phyloP scores from a whole-genome alignment of 2,329 filamentous ascomycete genomes.

The Anthostomella pinea region DNA sequence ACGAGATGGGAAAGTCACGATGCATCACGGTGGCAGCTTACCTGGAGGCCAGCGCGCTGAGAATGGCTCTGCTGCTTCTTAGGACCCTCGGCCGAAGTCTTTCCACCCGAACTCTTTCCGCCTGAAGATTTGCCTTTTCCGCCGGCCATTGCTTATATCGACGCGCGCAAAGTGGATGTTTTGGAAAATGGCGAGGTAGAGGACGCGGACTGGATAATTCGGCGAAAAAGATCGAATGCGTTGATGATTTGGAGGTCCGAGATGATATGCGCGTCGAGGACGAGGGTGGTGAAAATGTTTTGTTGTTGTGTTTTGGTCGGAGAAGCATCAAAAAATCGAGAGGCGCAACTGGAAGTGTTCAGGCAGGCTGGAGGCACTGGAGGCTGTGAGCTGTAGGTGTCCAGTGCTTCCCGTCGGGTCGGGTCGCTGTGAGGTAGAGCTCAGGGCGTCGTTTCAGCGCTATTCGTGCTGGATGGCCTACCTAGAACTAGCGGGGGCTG shows the following conservation, averaged over 20 bases:
- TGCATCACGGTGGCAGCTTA: conserved; percentile 49
- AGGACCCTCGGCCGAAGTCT: conserved; percentile 51
- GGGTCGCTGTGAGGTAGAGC: no score
- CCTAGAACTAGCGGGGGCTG: no score
- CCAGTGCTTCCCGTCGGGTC: no score
- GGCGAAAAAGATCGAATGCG: conserved; percentile 1
- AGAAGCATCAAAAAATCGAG: conserved; percentile 24
- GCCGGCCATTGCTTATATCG: conserved; percentile 59
- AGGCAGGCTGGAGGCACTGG: conserved; percentile 3
- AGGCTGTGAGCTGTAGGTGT: no score
- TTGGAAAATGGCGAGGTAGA: neutral
- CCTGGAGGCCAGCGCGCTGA: conserved; percentile 91
- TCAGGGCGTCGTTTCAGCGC: no score
- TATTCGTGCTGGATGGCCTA: no score
- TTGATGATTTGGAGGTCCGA: conserved; percentile 13
- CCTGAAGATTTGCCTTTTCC: conserved; percentile 93
- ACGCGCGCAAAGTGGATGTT: conserved; percentile 20
- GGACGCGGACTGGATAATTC: conserved; percentile 1
- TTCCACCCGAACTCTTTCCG: conserved; percentile 54
- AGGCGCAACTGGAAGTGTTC: conserved; percentile 24
- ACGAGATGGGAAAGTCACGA: conserved; percentile 17
- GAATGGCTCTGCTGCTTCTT: conserved; percentile 96
- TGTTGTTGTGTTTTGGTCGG: conserved; percentile 29
- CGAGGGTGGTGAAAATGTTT: conserved; percentile 26
- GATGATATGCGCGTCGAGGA: conserved; percentile 26